Conservation (phyloP, 169 alveolate genomes). For the Babesia caballi region DNA sequence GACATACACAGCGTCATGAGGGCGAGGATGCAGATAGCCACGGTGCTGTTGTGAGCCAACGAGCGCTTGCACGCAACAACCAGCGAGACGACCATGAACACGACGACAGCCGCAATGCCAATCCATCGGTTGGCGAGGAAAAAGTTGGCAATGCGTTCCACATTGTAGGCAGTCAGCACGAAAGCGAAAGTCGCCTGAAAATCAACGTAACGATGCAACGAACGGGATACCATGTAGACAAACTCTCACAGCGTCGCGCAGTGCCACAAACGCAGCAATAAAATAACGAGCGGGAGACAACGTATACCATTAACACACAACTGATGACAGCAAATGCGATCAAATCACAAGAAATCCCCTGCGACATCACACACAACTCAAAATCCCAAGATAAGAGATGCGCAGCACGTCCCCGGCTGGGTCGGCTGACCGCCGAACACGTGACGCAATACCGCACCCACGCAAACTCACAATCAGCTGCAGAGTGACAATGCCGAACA, state of each 20-base stretch:
- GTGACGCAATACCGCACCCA: neutral
- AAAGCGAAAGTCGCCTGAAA: constrained; percentile 58
- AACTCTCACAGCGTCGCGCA: no score
- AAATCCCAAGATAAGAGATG: no score
- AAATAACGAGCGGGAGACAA: no score
- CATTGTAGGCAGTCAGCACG: constrained; percentile 2
- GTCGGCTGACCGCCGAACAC: no score
- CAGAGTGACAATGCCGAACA: constrained; percentile 74
- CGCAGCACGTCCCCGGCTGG: no score
- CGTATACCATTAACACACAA: no score
- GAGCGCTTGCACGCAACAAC: constrained; percentile 29
- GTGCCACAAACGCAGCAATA: no score
- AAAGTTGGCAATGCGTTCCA: constrained; percentile 2
- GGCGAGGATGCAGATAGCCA: neutral
- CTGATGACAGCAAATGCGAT: no score
- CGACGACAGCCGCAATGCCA: neutral
- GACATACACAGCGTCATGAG: constrained; percentile 51
- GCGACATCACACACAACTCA: no score
- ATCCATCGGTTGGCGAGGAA: neutral
- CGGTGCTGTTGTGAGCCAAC: constrained; percentile 15
- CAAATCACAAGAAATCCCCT: no score
- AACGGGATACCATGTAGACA: constrained; percentile 58
- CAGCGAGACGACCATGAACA: constrained; percentile 16
- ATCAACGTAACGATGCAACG: no score
- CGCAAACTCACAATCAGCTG: constrained; percentile 70